phyloP scores from a whole-genome alignment of 257 asterid genomes.

The Agastache rugosa region DNA sequence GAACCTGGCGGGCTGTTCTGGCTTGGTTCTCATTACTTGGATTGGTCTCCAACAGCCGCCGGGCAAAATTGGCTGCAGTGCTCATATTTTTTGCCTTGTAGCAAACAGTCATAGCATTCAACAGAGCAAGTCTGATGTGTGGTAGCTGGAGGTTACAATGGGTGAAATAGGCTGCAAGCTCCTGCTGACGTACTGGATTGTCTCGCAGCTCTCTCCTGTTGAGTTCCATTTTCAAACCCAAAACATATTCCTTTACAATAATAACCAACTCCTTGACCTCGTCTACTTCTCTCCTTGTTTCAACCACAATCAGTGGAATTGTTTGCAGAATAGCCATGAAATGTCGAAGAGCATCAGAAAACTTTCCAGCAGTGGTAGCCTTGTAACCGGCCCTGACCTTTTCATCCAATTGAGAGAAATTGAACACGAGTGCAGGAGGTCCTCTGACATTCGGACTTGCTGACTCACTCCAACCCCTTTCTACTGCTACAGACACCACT shows the following conservation, averaged over 20 bases:
- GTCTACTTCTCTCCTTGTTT: slow-evolving; percentile 80
- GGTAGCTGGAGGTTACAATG: slow-evolving; percentile 83
- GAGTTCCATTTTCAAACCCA: slow-evolving; percentile 79
- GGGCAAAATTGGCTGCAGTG: slow-evolving; percentile 85
- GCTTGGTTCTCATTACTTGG: slow-evolving; percentile 69
- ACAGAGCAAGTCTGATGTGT: slow-evolving; percentile 75
- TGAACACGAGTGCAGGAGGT: slow-evolving; percentile 78
- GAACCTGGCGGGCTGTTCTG: slow-evolving; percentile 68
- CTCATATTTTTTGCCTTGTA: slow-evolving; percentile 64
- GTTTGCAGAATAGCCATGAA: slow-evolving; percentile 72
- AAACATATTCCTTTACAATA: slow-evolving; percentile 73
- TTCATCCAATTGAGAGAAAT: slow-evolving; percentile 71
- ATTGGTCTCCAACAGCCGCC: slow-evolving; percentile 77
- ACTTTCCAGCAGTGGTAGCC: slow-evolving; percentile 74
- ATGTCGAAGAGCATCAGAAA: slow-evolving; percentile 70
- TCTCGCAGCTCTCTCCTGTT: slow-evolving; percentile 72
- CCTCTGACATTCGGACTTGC: slow-evolving; percentile 80
- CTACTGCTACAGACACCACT: slow-evolving; percentile 68
- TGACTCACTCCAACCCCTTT: slow-evolving; percentile 80
- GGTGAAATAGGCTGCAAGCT: slow-evolving; percentile 88
- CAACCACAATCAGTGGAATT: slow-evolving; percentile 81
- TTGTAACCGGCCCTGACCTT: slow-evolving; percentile 77
- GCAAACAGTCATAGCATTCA: slow-evolving; percentile 74
- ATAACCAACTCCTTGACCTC: slow-evolving; percentile 75
- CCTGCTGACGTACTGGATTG: slow-evolving; percentile 79